Base-by-base conservation (phyloP, 2,329 filamentous ascomycete genomes). In the Ascochyta lentis region DNA sequence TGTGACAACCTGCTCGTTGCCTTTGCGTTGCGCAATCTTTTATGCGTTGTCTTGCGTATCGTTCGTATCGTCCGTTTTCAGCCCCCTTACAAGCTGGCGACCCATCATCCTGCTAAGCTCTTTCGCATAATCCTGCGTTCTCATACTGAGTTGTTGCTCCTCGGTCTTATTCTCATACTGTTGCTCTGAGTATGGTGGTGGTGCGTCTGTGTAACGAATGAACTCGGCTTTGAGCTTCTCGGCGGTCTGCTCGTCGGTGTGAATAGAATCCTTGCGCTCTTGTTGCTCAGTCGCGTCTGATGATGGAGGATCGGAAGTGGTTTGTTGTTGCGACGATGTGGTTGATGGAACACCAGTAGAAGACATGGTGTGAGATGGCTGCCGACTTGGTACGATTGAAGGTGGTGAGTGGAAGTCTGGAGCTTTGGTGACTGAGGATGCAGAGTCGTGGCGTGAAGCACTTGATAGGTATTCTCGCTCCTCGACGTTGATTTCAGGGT, bases 51-150 rank as follows among this genome's bases (percentile, higher is more conserved):
- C 42, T 12, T 56, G 47, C 16, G 12, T n/a, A 8, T 50, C 47
- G 10, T 51, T 15, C 6, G 12, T n/a, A 8, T 50, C 47, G 10
- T 51, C 9, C 6, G 46, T 58, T 58, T 58, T 69, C 44, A 71
- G 24, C 0, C 64, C 65, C 41, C 37, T 54, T 0, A 66, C 63
- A 13, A 71, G 45, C 54, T 71, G 68, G 19, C 52, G 54, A 12
- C 66, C 65, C 68, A 71, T 70, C 49, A 66, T 61, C 47, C 66
- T 61, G 27, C 65, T 66, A 2, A 71, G 49, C 56, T 70, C 65
- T 45, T 65, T 67, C 4, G 68, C 63, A 27, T 71, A 71, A 29
- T 70, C 67, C 13, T 47, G 50, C 51, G 61, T 64, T 6, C 64
- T 49, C 65, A 69, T 70, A 29, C 40, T 61, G 2, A 55, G 46